These are phyloP conservation scores for Aspergillus sp. DNA, from an alignment of 2,329 filamentous ascomycete species.

Conservation along the genomic window DNA sequence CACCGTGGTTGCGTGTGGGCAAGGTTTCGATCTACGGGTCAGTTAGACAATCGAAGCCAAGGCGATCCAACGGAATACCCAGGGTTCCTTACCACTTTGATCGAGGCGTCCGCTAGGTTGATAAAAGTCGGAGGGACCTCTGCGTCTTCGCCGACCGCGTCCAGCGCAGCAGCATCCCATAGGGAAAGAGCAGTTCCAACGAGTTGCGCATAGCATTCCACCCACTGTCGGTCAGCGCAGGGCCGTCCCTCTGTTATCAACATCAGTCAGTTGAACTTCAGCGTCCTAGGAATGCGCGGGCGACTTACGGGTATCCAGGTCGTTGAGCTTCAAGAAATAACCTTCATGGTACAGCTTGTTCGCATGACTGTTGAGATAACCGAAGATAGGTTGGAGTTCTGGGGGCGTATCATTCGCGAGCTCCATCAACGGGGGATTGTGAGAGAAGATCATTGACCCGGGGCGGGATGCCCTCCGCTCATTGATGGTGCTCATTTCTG, in stretches of 20 bases:
- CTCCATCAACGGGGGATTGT: slow-evolving; percentile 83
- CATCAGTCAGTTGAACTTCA: slow-evolving; percentile 27
- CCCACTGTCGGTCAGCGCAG: slow-evolving; percentile 84
- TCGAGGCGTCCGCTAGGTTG: slow-evolving; percentile 93
- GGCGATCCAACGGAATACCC: no score
- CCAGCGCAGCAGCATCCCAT: slow-evolving; percentile 91
- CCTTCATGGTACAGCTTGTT: slow-evolving; percentile 98
- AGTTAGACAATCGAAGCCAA: neutral
- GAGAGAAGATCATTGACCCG: slow-evolving; percentile 80
- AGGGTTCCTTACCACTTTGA: slow-evolving; percentile 76
- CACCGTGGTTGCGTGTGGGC: slow-evolving; percentile 72
- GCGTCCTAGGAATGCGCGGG: neutral
- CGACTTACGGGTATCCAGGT: slow-evolving; percentile 81
- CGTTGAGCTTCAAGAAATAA: slow-evolving; percentile 94
- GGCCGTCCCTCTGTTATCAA: slow-evolving; percentile 70
- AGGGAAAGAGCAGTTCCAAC: slow-evolving; percentile 92
- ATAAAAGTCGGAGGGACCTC: slow-evolving; percentile 91
- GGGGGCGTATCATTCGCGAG: slow-evolving; percentile 80
- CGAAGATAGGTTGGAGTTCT: slow-evolving; percentile 92
- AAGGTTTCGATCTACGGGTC: slow-evolving; percentile 74
- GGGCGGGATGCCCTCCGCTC: slow-evolving; percentile 64
- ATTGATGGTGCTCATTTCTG: slow-evolving; percentile 40
- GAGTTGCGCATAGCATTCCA: slow-evolving; percentile 94
- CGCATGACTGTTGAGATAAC: slow-evolving; percentile 86
- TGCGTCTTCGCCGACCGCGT: slow-evolving; percentile 78